Conservation (phyloP, 2,329 filamentous ascomycete species). For the Pseudocercospora ulei region DNA sequence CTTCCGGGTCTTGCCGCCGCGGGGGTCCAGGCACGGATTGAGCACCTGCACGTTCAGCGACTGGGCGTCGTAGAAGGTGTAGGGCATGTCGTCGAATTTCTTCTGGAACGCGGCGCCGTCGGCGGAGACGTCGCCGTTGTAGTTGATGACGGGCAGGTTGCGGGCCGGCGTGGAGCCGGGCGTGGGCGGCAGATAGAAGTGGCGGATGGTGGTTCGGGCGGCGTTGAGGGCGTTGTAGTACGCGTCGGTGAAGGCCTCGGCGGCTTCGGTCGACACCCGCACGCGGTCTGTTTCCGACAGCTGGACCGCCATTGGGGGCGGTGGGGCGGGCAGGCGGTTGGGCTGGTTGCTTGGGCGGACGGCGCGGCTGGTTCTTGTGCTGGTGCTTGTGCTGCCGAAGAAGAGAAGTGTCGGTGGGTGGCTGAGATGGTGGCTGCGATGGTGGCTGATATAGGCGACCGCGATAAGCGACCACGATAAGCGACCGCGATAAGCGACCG, state of each 20-base stretch:
- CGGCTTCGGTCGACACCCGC: conserved; percentile 45
- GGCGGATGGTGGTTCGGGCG: conserved; percentile 47
- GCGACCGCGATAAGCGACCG: conserved; percentile 14
- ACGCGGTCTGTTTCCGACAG: conserved; percentile 30
- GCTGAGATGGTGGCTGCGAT: neutral
- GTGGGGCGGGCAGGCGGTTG: too few species aligned
- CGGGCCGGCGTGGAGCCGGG: conserved; percentile 44
- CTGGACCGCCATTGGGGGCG: conserved; percentile 18
- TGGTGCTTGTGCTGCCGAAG: neutral
- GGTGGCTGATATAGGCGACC: neutral
- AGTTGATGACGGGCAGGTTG: conserved; percentile 56
- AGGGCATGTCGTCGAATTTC: conserved; percentile 53
- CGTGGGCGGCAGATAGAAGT: conserved; percentile 59
- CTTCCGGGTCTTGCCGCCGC: conserved; percentile 29
- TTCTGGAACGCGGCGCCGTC: conserved; percentile 57
- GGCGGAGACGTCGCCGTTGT: conserved; percentile 63
- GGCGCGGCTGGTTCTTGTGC: conserved; percentile 1
- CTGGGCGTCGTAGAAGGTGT: conserved; percentile 61
- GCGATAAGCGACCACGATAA: conserved; percentile 1
- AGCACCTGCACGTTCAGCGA: conserved; percentile 68
- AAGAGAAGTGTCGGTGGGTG: neutral
- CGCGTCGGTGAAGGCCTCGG: conserved; percentile 59
- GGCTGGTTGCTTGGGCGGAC: too few species aligned
- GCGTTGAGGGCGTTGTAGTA: conserved; percentile 68
- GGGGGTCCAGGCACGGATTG: conserved; percentile 46